Base-by-base conservation (phyloP, 164 flowering plant species). In the Saururus chinensis region DNA sequence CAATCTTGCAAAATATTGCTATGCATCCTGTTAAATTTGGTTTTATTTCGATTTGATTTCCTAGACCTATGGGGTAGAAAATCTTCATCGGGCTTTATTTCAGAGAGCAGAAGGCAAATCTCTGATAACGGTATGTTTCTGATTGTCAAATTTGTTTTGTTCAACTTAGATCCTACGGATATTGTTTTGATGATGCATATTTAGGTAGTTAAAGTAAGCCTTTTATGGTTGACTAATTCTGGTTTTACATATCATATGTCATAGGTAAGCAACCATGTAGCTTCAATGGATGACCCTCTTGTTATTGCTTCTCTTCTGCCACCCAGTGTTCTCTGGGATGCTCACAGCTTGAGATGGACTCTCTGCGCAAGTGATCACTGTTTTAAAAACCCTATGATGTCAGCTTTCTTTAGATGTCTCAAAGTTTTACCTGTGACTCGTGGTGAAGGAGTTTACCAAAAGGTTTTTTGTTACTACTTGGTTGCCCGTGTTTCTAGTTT, bases 191-290 rank as follows among this genome's bases (percentile, higher is more conserved):
- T 2, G 8, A 41, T 41, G 45, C 45, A 41, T 13, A 41, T 9
- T 13, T 41, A 8, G 8, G 8, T 8, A 8, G 8, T 41, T 41
- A 13, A 8, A 41, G 45, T 41, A 13, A 9, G 12, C 12, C 12
- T 41, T 41, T 41, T 41, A 9, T 41, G 45, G n/a, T n/a, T n/a
- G n/a, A n/a, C n/a, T n/a, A n/a, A n/a, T n/a, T 41, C 45, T 41
- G 12, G 12, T 41, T 41, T 8, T 41, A 41, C 45, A 41, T 13
- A 25, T 60, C 30, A 22, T 79, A n/a, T n/a, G n/a, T n/a, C n/a
- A 71, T 71, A 92, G 98, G 96, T 93, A 12, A 89, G 97, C 83
- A 93, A 93, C 74, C 98, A 93, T 79, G 97, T 93, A 68, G 95
- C 96, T 26, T 77, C 96, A 17, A 65, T 88, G 64, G 98, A 93